Conservation (phyloP, 306 rosid genomes). For the Quercus glauca region DNA sequence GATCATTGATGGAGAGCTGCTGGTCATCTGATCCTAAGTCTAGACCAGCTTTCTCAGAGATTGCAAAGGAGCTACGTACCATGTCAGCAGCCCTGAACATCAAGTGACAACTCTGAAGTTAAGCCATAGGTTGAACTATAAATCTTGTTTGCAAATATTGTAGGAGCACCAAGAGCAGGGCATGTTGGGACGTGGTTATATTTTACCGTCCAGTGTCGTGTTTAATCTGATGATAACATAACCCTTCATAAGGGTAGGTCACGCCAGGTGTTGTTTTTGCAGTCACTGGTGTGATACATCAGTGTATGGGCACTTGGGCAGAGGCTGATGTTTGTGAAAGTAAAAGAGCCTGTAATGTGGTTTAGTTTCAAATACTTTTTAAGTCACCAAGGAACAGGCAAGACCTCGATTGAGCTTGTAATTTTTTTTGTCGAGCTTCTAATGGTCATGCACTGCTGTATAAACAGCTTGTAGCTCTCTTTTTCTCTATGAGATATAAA, state of each 20-base stretch:
- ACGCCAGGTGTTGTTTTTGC: slow-evolving; percentile 8
- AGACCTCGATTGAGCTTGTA: not conserved
- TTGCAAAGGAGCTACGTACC: slow-evolving; percentile 27
- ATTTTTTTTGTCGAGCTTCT: not conserved
- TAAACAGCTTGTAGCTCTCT: too few relatives aligned
- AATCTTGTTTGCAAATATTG: slow-evolving; percentile 10
- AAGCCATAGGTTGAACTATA: not conserved
- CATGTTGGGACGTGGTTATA: slow-evolving; percentile 9
- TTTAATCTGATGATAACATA: not conserved
- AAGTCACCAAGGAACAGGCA: not conserved
- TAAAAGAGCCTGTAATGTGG: not conserved
- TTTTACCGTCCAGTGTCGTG: slow-evolving; percentile 8
- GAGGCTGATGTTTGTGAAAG: not conserved
- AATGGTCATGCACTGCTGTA: too few relatives aligned
- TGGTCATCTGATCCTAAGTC: slow-evolving; percentile 33
- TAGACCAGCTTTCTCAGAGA: slow-evolving; percentile 32
- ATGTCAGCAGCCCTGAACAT: slow-evolving; percentile 33
- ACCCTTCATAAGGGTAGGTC: not conserved
- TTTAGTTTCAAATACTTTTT: not conserved
- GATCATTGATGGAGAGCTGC: slow-evolving; percentile 32
- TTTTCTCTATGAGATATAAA: too few relatives aligned
- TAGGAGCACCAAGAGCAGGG: not conserved
- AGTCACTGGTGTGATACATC: not conserved
- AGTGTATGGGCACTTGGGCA: not conserved
- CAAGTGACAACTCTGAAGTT: not conserved